Evolutionary conservation across 495 filamentous ascomycete species (phyloP).

Genomic region (Extremus antarcticus): DNA sequence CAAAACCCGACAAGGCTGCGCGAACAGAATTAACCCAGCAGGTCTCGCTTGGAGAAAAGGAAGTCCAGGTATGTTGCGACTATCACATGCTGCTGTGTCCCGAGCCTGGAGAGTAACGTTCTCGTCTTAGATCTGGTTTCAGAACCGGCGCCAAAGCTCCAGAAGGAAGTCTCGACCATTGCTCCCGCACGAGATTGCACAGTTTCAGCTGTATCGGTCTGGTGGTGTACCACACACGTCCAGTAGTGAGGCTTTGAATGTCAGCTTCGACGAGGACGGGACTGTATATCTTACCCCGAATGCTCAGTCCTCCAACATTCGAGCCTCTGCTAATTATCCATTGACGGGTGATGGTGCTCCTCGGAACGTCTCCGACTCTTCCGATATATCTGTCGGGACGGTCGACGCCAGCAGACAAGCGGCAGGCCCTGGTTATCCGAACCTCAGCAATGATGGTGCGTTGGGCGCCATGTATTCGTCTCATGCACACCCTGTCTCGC

Average conservation of each 20-base stretch:
- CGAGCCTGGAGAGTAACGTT: background rate
- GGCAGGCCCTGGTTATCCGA: too few relatives aligned
- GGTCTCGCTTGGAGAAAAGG: slow-evolving; percentile 89
- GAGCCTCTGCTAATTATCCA: too few relatives aligned
- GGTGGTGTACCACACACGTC: background rate
- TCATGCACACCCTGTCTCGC: background rate
- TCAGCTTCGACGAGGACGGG: background rate
- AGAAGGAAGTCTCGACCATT: slow-evolving; percentile 83
- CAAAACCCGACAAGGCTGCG: slow-evolving; percentile 86
- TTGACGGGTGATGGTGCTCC: too few relatives aligned
- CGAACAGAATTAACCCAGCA: slow-evolving; percentile 71
- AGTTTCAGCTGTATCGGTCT: slow-evolving; percentile 15
- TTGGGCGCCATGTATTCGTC: background rate
- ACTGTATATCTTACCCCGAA: background rate
- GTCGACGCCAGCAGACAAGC: too few relatives aligned
- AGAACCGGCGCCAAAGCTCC: slow-evolving; percentile 90
- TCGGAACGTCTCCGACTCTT: too few relatives aligned
- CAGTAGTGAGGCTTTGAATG: background rate
- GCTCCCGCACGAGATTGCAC: slow-evolving; percentile 58
- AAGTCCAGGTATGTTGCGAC: slow-evolving; percentile 64
- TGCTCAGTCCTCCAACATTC: background rate
- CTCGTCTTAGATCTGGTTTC: slow-evolving; percentile 83
- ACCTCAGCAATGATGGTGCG: too few relatives aligned
- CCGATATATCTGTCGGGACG: too few relatives aligned
- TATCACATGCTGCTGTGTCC: background rate